Base-by-base conservation (phyloP, 805 yeast genomes). In the Torulaspora franciscae region DNA sequence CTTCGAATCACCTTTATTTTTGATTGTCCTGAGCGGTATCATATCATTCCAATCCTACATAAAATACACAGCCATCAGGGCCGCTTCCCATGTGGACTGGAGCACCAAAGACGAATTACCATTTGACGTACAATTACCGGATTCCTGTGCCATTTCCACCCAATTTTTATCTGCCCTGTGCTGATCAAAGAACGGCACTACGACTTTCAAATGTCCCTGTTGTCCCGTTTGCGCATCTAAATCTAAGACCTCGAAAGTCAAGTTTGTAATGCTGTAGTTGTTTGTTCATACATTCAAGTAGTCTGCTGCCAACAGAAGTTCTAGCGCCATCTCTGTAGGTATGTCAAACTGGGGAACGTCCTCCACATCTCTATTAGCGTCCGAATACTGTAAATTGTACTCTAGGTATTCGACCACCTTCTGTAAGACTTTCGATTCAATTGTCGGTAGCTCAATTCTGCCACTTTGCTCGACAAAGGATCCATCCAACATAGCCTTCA, bases 291-390 rank as follows among this genome's bases (percentile, higher is more conserved):
- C 55, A 51, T 57, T 53, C 41, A 65, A 50, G 61, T 79, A 91
- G 61, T 93, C 99, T 2, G 98, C 96, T 22, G 95, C 96, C 29
- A 93, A 91, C 36, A 93, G 66, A 53, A 91, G 68, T 61, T 93
- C 98, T 49, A 91, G 69, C 0, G 98, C 96, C 79, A 91, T 76
- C 54, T 88, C 97, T 0, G 97, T 90, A 1, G 98, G 96, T 2
- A 93, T 79, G 29, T 85, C 84, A 65, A 93, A 93, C 44, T 85
- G 93, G 0, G 96, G 95, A 6, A 85, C 77, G 39, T 77, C 81
- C 3, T 76, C 79, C 6, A 46, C 54, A 22, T 65, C 67, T 6
- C 60, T 52, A 27, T 70, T 75, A 0, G 72, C 75, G 40, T 77
- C 79, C 50, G 73, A 77, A 60, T 85, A 86, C 55, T 85, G 82